A percentile compares a stretch with the other conserved stretches of the same genome.
Evolutionary conservation across 2,329 filamentous ascomycete species (phyloP).

Genomic region (Xylaria polymorpha): DNA sequence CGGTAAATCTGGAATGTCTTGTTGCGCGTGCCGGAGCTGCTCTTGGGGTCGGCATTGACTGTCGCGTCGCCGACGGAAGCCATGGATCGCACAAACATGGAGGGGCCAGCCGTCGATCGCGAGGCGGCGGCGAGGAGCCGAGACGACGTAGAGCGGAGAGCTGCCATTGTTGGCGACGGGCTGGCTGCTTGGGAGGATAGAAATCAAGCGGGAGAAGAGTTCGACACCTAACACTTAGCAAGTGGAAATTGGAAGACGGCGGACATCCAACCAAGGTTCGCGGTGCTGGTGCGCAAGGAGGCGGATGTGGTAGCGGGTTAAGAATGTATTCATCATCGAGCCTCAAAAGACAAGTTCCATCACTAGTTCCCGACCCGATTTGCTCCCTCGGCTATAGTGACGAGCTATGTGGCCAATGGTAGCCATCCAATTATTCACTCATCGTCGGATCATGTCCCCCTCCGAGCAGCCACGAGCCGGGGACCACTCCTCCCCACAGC

Average conservation of each 20-base stretch:
- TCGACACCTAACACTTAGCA: slow-evolving; percentile 9
- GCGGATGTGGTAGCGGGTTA: slow-evolving; percentile 40
- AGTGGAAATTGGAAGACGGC: not conserved
- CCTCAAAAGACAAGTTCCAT: slow-evolving; percentile 30
- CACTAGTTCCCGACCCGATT: slow-evolving; percentile 43
- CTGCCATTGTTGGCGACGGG: slow-evolving; percentile 62
- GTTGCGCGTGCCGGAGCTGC: slow-evolving; percentile 68
- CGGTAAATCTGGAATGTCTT: slow-evolving; percentile 99
- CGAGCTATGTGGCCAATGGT: slow-evolving; percentile 45
- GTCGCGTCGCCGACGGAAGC: slow-evolving; percentile 69
- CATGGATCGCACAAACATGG: slow-evolving; percentile 63
- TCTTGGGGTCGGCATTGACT: slow-evolving; percentile 70
- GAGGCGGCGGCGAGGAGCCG: slow-evolving; percentile 62
- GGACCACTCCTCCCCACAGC: not conserved
- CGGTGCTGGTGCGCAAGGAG: slow-evolving; percentile 10
- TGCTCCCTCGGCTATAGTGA: slow-evolving; percentile 47
- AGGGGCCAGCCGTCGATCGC: slow-evolving; percentile 54
- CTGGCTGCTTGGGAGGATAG: slow-evolving; percentile 3
- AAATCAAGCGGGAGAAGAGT: slow-evolving; percentile 10
- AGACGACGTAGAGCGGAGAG: slow-evolving; percentile 69
- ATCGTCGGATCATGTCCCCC: slow-evolving; percentile 38
- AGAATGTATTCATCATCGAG: slow-evolving; percentile 48
- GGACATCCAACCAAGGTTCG: slow-evolving; percentile 35
- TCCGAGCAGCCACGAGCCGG: slow-evolving; percentile 31
- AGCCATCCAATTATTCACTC: slow-evolving; percentile 49